A percentile compares a stretch with the other conserved stretches of the same genome.
phyloP scores from a whole-genome alignment of 1,139 yeast species.

The Yamadazyma kanchanaburiensis region DNA sequence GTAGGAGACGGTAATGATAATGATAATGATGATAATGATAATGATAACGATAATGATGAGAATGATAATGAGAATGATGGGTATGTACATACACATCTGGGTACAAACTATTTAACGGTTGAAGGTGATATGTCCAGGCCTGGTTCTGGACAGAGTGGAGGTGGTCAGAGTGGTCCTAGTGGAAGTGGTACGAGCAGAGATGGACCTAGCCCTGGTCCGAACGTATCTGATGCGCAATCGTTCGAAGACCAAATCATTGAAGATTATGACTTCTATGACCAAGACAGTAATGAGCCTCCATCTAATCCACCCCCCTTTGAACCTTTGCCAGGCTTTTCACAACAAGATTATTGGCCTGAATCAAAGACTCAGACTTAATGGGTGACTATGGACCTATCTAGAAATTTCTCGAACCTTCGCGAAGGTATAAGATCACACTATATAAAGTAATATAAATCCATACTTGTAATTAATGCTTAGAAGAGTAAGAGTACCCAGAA shows the following conservation, averaged over 20 bases:
- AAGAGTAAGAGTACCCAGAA: no score
- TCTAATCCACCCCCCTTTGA: conserved; percentile 35
- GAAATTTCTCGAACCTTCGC: conserved; percentile 15
- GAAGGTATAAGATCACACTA: no score
- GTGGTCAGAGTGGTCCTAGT: no score
- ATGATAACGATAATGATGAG: conserved; percentile 12
- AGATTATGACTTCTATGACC: conserved; percentile 4
- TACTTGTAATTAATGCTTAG: no score
- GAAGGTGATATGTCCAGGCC: background rate
- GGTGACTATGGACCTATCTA: no score
- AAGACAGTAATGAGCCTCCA: background rate
- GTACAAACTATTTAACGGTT: conserved; percentile 1
- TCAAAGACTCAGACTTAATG: conserved; percentile 6
- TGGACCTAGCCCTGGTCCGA: background rate
- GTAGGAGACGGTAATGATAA: background rate
- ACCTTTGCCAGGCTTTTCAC: conserved; percentile 31
- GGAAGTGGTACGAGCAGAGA: background rate
- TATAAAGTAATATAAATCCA: no score
- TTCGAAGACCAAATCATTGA: conserved; percentile 6
- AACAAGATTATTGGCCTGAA: conserved; percentile 36
- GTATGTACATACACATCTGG: conserved; percentile 11
- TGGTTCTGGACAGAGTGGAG: no score
- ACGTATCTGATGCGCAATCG: conserved; percentile 1
- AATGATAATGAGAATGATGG: background rate
- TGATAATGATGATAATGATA: conserved; percentile 1